Base-by-base conservation (phyloP, 2,329 filamentous ascomycete species). In the Aureobasidium mangrovei region DNA sequence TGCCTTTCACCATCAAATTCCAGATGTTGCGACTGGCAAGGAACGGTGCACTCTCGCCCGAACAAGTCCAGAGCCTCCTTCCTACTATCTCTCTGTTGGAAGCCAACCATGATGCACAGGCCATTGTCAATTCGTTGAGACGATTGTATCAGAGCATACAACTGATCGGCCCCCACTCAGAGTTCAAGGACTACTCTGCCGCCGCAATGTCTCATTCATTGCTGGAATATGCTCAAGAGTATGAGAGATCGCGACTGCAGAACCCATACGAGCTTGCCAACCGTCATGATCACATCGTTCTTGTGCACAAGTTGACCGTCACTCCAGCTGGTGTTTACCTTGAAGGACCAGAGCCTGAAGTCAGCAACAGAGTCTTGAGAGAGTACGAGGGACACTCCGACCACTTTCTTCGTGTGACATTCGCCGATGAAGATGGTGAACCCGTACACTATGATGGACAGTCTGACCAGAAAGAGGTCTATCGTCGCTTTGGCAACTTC, bases 351-450 rank as follows among this genome's bases (percentile, higher is more conserved):
- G 70, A 72, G 24, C 70, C 78, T 0, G 86, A 88, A 63, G 79
- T 78, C 5, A 83, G 81, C 56, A 90, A 90, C 62, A 75, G 85
- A 4, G 80, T 91, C 3, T 70, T 91, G 12, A 79, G 86, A n/a
- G 80, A 80, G 58, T 88, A 83, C 58, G 66, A 75, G 0, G 62
- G 77, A 0, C 73, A 82, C 54, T 76, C 76, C 1, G 79, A 86
- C 43, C 75, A 77, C 60, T 90, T 90, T 60, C 63, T 88, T 0
- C 78, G 88, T 0, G 85, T 91, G 0, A 77, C 81, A 5, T 90
- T 93, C 61, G 76, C 76, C 31, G 88, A 93, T 44, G 88, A 94
- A 64, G 79, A 86, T 61, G 84, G 84, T 0, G 74, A 82, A 27
- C 77, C 79, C 18, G 64, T 93, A 0, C 74, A 71, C 18, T 83